Base-by-base conservation (phyloP, 176 grass and related monocot species). In the Typha latifolia region DNA sequence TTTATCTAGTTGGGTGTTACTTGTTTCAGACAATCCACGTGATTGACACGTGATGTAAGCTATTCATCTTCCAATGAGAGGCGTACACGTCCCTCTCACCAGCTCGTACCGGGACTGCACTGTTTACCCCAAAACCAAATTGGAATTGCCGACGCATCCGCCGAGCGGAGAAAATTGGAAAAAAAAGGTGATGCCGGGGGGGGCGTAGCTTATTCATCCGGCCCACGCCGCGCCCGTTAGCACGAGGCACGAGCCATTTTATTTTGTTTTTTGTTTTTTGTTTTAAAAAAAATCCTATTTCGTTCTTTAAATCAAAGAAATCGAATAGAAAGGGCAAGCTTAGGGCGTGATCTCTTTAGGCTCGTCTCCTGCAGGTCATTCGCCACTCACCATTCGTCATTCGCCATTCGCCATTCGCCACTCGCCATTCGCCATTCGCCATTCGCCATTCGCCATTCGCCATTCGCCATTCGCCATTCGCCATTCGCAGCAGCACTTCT, bases 401-500 rank as follows among this genome's bases (percentile, higher is more conserved):
- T n/a, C n/a, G n/a, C n/a, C n/a, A n/a, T n/a, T n/a, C n/a, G n/a
- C n/a, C n/a, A n/a, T n/a, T n/a, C n/a, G n/a, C n/a, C n/a, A n/a
- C n/a, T n/a, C n/a, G n/a, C n/a, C n/a, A n/a, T n/a, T n/a, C n/a
- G n/a, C n/a, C n/a, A n/a, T n/a, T n/a, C n/a, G n/a, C n/a, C n/a
- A n/a, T n/a, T n/a, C n/a, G n/a, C n/a, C n/a, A n/a, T n/a, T n/a
- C n/a, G n/a, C n/a, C n/a, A n/a, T n/a, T n/a, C n/a, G n/a, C 82
- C 79, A 76, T 81, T 69, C 77, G 49, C 82, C 88, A 56, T 82
- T 82, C 72, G 83, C 83, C 71, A 66, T 63, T 61, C 80, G 84
- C n/a, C n/a, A n/a, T 49, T 57, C 32, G 70, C 73, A 49, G 72
- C 63, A 75, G 68, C 49, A 16, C 69, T 21, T 72, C 75, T 22